These are phyloP conservation scores for Solanum neorickii DNA, from an alignment of 257 asterid species.

Conservation along the genomic window DNA sequence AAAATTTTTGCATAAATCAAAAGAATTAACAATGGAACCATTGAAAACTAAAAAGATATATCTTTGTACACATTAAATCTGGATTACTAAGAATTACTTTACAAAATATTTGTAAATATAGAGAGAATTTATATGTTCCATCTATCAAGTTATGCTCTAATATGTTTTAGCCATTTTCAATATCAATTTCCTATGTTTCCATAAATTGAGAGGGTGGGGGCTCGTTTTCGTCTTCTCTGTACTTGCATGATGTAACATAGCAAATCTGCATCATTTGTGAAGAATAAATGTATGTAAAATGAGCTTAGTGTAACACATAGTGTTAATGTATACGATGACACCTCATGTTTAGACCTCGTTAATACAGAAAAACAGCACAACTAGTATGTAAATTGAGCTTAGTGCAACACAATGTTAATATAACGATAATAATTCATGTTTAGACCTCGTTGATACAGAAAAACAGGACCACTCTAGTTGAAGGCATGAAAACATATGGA, in stretches of 20 bases:
- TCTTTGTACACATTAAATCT: background rate
- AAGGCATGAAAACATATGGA: background rate
- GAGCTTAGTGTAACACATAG: background rate
- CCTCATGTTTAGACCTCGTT: background rate
- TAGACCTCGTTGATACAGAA: background rate
- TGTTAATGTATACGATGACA: background rate
- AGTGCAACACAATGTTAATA: background rate
- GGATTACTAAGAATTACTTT: background rate
- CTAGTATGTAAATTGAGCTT: background rate
- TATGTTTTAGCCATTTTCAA: background rate
- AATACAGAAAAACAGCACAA: background rate
- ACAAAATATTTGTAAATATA: background rate
- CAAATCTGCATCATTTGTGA: background rate
- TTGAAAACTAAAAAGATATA: background rate
- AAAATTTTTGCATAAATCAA: background rate
- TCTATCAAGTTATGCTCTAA: background rate
- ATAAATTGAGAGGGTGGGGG: slow-evolving; percentile 68
- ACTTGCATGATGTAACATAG: slow-evolving; percentile 25
- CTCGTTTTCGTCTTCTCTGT: slow-evolving; percentile 30
- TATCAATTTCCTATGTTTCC: slow-evolving; percentile 29
- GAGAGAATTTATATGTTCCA: background rate
- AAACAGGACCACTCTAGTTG: background rate
- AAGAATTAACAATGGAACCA: background rate
- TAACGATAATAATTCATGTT: background rate
- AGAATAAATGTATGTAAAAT: background rate